These are phyloP conservation scores for Penicillium sp. DNA, from an alignment of 2,329 filamentous ascomycete genomes.

Conservation along the genomic window DNA sequence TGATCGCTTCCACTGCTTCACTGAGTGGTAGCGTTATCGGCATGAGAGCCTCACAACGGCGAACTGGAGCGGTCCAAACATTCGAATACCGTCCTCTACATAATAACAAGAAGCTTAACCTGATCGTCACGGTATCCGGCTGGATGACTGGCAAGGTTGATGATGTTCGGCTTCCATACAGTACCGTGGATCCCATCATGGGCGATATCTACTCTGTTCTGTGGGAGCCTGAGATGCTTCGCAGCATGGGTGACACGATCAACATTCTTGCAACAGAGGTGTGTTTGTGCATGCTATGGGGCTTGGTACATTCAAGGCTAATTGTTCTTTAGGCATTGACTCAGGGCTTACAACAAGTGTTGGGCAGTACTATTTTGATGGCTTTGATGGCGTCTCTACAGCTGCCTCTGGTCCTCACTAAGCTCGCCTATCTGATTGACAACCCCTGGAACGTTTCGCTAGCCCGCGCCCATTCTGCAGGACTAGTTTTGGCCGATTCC, in stretches of 20 bases:
- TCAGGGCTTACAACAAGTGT: conserved; percentile 89
- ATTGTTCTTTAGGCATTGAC: conserved; percentile 68
- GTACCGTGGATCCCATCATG: conserved; percentile 96
- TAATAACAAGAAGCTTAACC: conserved; percentile 95
- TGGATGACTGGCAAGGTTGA: conserved; percentile 99
- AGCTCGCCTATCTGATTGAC: conserved; percentile 92
- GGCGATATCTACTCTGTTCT: conserved; percentile 94
- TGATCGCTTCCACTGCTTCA: conserved; percentile 87
- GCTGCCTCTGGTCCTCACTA: conserved; percentile 85
- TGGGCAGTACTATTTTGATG: conserved; percentile 82
- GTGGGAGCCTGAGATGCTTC: conserved; percentile 98
- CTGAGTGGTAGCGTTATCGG: conserved; percentile 84
- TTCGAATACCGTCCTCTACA: conserved; percentile 95
- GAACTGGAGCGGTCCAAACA: conserved; percentile 87
- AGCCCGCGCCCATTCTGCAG: conserved; percentile 79
- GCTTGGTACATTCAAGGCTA: conserved; percentile 15
- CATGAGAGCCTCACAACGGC: conserved; percentile 73
- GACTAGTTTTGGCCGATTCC: conserved; percentile 89
- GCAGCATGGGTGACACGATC: conserved; percentile 96
- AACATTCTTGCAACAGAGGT: conserved; percentile 97
- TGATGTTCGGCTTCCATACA: conserved; percentile 90
- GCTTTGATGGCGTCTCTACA: conserved; percentile 89
- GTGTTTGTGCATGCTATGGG: conserved; percentile 26
- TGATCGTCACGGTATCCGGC: conserved; percentile 90
- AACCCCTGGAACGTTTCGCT: conserved; percentile 98